These are phyloP conservation scores for Chlamydomonas schloesseri DNA, from an alignment of 139 green algal species.

Conservation along the genomic window DNA sequence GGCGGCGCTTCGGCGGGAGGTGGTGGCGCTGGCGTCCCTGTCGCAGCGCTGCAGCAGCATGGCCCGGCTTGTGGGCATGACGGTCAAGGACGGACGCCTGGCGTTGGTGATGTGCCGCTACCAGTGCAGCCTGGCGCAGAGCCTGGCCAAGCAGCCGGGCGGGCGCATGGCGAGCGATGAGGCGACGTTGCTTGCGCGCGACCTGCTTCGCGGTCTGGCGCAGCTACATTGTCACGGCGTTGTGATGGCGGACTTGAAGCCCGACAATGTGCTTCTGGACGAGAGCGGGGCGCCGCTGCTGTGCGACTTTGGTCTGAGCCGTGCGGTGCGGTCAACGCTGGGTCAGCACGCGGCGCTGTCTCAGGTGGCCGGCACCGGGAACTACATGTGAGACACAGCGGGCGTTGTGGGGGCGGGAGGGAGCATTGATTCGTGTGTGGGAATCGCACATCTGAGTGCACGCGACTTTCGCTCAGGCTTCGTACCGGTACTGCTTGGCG, in stretches of 20 bases:
- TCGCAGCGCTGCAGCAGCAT: background rate
- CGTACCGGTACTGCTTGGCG: background rate
- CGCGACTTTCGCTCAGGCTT: background rate
- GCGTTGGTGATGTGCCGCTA: constrained; percentile 6
- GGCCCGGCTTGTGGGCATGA: background rate
- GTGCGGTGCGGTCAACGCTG: background rate
- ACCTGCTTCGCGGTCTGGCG: constrained; percentile 16
- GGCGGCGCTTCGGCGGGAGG: background rate
- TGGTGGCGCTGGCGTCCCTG: background rate
- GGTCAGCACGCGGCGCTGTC: background rate
- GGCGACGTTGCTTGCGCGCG: background rate
- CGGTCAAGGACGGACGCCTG: background rate
- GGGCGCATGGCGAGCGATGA: background rate
- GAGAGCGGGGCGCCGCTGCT: background rate
- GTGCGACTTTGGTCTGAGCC: background rate
- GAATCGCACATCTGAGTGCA: too few relatives aligned
- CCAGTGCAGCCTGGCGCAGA: background rate
- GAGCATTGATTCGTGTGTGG: too few relatives aligned
- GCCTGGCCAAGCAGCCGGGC: background rate
- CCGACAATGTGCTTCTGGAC: constrained; percentile 27
- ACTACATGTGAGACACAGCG: constrained; percentile 8
- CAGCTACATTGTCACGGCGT: background rate
- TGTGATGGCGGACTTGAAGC: constrained; percentile 30
- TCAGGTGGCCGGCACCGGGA: background rate
- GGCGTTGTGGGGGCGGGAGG: too few relatives aligned